phyloP scores from a whole-genome alignment of 1,139 yeast species.

The Protomyces gravidus region DNA sequence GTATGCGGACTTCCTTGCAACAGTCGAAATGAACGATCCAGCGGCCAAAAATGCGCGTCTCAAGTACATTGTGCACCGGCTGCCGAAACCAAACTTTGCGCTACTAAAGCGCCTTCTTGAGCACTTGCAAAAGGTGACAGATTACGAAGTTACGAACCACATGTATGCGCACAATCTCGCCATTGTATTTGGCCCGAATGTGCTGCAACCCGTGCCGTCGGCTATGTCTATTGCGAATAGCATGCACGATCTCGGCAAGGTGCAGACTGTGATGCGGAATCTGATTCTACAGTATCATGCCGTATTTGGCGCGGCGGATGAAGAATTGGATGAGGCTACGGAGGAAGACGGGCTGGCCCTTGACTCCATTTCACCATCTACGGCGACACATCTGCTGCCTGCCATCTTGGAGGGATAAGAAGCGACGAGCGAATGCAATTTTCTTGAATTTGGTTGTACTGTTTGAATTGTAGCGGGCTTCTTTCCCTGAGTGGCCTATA shows the following conservation, averaged over 20 bases:
- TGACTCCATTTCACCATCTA: neutral
- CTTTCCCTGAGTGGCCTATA: too few relatives aligned
- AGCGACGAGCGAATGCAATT: neutral
- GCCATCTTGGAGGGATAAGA: neutral
- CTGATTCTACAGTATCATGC: slow-evolving; percentile 27
- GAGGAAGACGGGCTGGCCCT: neutral
- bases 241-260: slow-evolving; percentile 26
- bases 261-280: slow-evolving; percentile 23
- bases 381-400: neutral
- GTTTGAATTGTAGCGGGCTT: too few relatives aligned
- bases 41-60: slow-evolving; percentile 45
- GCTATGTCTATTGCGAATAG: slow-evolving; percentile 15
- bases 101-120: slow-evolving; percentile 61
- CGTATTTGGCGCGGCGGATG: slow-evolving; percentile 20
- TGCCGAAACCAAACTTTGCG: slow-evolving; percentile 65
- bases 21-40: slow-evolving; percentile 32
- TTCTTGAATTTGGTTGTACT: neutral
- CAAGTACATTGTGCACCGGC: slow-evolving; percentile 45
- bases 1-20: slow-evolving; percentile 49
- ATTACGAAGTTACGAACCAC: slow-evolving; percentile 61
- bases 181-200: slow-evolving; percentile 91
- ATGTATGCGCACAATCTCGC: slow-evolving; percentile 78
- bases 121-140: slow-evolving; percentile 55
- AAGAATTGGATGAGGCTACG: neutral
- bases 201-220: slow-evolving; percentile 44